These are phyloP conservation scores for Solanum sparsipilum DNA, from an alignment of 257 asterid genomes.

Conservation along the genomic window DNA sequence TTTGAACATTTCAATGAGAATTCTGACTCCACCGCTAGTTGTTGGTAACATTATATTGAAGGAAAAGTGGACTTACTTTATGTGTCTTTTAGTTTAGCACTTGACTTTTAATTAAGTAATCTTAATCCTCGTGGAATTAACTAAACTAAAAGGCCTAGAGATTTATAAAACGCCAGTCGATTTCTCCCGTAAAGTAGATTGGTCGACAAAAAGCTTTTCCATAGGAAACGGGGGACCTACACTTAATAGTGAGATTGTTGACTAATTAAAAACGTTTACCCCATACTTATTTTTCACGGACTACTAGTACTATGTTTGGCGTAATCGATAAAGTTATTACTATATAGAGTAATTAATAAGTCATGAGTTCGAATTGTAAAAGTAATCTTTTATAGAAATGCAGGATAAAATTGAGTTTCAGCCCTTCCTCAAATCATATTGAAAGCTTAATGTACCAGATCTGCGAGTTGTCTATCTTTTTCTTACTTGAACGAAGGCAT, in stretches of 20 bases:
- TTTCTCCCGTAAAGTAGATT: background rate
- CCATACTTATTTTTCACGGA: background rate
- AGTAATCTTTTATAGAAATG: too few relatives aligned
- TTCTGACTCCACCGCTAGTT: rapidly evolving
- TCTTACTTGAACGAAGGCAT: background rate
- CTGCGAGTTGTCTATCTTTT: background rate
- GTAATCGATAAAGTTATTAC: too few relatives aligned
- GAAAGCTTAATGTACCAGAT: background rate
- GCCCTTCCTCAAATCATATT: background rate
- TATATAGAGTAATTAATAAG: too few relatives aligned
- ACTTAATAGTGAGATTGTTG: background rate
- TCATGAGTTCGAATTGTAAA: background rate
- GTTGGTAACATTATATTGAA: background rate
- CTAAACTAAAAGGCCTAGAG: background rate
- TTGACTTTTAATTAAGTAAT: background rate
- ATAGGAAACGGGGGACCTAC: background rate
- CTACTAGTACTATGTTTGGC: too few relatives aligned
- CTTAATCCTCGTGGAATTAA: background rate
- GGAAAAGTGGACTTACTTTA: background rate
- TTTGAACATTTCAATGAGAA: too few relatives aligned
- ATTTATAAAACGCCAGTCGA: background rate
- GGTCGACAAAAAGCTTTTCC: background rate
- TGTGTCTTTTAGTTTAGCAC: background rate
- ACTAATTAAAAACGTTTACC: background rate
- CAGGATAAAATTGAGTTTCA: background rate